Percentiles rank a stretch among this genome's conserved stretches.
Evolutionary conservation across 1,284 basidiomycete genomes (phyloP).

Genomic region (Prillingera fragicola): DNA sequence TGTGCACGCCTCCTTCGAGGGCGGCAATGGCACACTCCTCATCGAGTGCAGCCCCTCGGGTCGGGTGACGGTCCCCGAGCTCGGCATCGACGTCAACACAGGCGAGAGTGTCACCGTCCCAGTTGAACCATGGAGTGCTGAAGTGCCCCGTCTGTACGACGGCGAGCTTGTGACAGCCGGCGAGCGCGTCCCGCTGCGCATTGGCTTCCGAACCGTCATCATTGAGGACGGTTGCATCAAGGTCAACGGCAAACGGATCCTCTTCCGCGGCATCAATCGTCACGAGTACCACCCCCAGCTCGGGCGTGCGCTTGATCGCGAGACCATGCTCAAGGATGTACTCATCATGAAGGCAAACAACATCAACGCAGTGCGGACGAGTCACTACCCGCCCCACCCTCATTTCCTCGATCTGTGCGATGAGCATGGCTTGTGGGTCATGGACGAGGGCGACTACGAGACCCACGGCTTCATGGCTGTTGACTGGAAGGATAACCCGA

Average conservation of each 20-base stretch:
- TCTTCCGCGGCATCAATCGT: constrained; percentile 24
- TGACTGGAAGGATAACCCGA: constrained; percentile 19
- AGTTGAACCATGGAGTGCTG: constrained; percentile 18
- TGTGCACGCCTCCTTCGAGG: constrained; percentile 18
- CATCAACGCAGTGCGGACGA: constrained; percentile 25
- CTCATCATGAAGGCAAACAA: constrained; percentile 25
- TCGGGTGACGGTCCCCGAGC: constrained; percentile 18
- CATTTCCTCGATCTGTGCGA: constrained; percentile 28
- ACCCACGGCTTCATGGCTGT: constrained; percentile 23
- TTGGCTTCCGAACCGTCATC: constrained; percentile 25
- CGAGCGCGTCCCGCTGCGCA: constrained; percentile 18
- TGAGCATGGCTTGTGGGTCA: constrained; percentile 27
- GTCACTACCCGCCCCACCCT: constrained; percentile 26
- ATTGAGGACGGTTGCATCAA: constrained; percentile 17
- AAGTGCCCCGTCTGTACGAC: constrained; percentile 15
- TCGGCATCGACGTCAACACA: constrained; percentile 16
- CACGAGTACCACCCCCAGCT: constrained; percentile 25
- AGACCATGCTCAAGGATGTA: constrained; percentile 25
- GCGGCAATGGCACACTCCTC: constrained; percentile 17
- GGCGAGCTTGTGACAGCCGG: constrained; percentile 9
- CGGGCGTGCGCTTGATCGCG: constrained; percentile 15
- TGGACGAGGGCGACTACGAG: constrained; percentile 28
- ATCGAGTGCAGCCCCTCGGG: constrained; percentile 16
- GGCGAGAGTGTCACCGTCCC: constrained; percentile 5
- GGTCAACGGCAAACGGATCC: constrained; percentile 24